phyloP scores from a whole-genome alignment of 305 asterid genomes.

The Andrographis paniculata region DNA sequence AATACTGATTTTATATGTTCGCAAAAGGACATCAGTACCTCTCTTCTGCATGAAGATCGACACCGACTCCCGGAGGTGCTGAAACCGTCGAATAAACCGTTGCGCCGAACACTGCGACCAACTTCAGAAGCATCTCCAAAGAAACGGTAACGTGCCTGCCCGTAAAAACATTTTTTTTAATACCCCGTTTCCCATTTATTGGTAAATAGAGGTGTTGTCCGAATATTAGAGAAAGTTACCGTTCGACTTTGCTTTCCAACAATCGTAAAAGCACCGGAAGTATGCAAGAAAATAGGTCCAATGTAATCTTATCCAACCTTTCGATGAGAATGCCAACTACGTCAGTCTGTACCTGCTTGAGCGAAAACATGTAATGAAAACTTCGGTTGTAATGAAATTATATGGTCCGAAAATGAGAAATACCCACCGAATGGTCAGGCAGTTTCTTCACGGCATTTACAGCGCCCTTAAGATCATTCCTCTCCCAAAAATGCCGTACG shows the following conservation, averaged over 20 bases:
- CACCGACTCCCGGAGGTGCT: conserved; percentile 76
- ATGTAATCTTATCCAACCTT: conserved; percentile 59
- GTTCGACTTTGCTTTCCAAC: conserved; percentile 77
- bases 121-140: conserved; percentile 85
- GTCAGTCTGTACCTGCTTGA: conserved; percentile 61
- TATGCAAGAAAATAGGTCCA: conserved; percentile 83
- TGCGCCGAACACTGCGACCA: conserved; percentile 75
- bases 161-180: neutral
- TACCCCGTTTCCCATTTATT: neutral
- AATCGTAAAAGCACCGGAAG: conserved; percentile 85
- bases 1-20: neutral
- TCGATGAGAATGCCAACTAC: conserved; percentile 62
- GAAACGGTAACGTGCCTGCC: conserved; percentile 72
- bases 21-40: conserved; percentile 30
- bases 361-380: conserved; percentile 10
- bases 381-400: neutral
- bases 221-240: conserved; percentile 27
- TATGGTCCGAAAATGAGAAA: neutral
- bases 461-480: conserved; percentile 89
- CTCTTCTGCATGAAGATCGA: conserved; percentile 91
- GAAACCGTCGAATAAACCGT: conserved; percentile 61
- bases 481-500: conserved; percentile 86
- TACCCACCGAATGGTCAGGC: conserved; percentile 82
- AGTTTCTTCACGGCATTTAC: conserved; percentile 70
- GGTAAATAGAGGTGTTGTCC: too few relatives aligned